Evolutionary conservation across 2,329 filamentous ascomycete genomes (phyloP).

Genomic region (Fusarium buharicum): DNA sequence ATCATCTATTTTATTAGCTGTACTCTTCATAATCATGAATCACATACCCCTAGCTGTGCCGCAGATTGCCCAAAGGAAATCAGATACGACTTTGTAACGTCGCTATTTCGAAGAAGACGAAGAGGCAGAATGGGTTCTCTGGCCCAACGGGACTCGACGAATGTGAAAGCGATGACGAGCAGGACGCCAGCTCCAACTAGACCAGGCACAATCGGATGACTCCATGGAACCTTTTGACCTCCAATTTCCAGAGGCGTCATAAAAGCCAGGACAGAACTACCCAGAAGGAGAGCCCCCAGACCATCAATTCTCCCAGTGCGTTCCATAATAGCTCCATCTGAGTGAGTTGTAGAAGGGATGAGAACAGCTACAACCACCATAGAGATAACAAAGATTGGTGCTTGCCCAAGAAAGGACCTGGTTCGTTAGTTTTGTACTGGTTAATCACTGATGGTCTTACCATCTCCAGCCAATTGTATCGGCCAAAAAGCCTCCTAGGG

Average conservation of each 20-base stretch:
- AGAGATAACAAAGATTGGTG: constrained; percentile 64
- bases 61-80: constrained; percentile 68
- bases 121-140: constrained; percentile 70
- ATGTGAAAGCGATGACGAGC: constrained; percentile 55
- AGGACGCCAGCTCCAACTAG: constrained; percentile 53
- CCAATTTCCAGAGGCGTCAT: constrained; percentile 63
- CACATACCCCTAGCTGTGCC: constrained; percentile 50
- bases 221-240: constrained; percentile 63
- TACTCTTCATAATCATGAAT: accelerated
- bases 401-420: constrained; percentile 67
- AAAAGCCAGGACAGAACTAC: constrained; percentile 64
- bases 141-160: constrained; percentile 57
- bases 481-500: constrained; percentile 68
- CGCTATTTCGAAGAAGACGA: constrained; percentile 60
- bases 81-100: constrained; percentile 64
- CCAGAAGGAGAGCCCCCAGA: constrained; percentile 63
- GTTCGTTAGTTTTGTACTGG: background rate
- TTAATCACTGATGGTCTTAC: constrained; percentile 1
- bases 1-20: constrained; percentile 52
- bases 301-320: constrained; percentile 59
- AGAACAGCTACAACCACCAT: constrained; percentile 63
- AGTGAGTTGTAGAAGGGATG: constrained; percentile 50
- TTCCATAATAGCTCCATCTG: constrained; percentile 9
- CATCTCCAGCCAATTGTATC: constrained; percentile 73
- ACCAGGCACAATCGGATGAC: constrained; percentile 55